Evolutionary conservation across 2,329 filamentous ascomycete genomes (phyloP), one percentile per base, ranked within the genome.

Genomic region (Calonectria honghensis): DNA sequence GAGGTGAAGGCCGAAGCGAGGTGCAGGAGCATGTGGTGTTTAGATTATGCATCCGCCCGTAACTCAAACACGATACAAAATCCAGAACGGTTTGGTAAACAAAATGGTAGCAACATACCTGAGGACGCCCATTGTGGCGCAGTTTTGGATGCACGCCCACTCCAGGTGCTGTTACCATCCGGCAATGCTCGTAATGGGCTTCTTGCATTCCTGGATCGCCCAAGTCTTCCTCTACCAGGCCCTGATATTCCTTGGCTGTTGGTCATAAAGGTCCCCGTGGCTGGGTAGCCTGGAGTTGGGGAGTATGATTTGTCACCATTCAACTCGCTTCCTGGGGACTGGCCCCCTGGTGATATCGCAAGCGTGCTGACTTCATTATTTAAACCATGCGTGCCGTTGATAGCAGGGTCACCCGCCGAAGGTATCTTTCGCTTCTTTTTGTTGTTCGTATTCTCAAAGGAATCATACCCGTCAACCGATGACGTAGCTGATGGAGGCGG

Each of bases 391-490:
- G 83, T 81, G 3, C 85, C 85, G 66, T 86, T 87, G 27, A 89
- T 79, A 4, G 85, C 91, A 18, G 92, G 89, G 80, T 95, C 94
- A 24, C 95, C 94, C 13, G 95, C 95, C 0, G 96, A 96, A 0
- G 97, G 97, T 48, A 99, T 98, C 86, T 99, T 99, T 79, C 97
- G 92, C 86, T 99, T 98, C 88, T 98, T 99, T 86, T 99, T 99
- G 84, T 99, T 99, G 85, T 98, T 98, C 45, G 95, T 98, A 81
- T 98, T 98, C 85, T 99, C 97, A 81, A 98, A 98, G 9, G 95
- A 97, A 84, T 99, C 97, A 84, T 98, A 98, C 18, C 96, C 96
- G 83, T 98, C 96, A 14, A 91, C 88, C 3, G 93, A 94, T 6
- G 93, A 94, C 7, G 91, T 90, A 31, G 93, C 92, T 16, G 95